Conservation (phyloP, 352 stramenopile species). For the Globisporangium canariense region DNA sequence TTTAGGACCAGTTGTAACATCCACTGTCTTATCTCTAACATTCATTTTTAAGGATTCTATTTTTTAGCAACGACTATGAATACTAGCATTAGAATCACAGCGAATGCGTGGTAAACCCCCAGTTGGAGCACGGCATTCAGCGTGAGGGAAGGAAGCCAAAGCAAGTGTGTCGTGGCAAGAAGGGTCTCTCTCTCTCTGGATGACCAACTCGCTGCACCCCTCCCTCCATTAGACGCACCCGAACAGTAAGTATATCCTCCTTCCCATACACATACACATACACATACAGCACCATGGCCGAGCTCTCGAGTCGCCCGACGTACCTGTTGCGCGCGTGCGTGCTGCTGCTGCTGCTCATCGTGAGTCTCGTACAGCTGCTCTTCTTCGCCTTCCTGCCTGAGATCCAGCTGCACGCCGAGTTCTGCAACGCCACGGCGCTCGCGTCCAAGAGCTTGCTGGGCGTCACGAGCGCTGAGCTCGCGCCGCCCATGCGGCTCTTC, state of each 20-base stretch:
- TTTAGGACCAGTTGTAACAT: not conserved
- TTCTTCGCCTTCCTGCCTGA: slow-evolving; percentile 78
- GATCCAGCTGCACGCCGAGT: slow-evolving; percentile 54
- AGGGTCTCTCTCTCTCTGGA: not conserved
- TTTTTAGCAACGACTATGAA: not conserved
- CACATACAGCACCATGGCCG: slow-evolving; percentile 9
- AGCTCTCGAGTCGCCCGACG: slow-evolving; percentile 30
- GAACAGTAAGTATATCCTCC: no score
- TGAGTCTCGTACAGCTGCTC: slow-evolving; percentile 60
- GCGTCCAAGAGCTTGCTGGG: slow-evolving; percentile 36
- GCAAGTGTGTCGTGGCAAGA: not conserved
- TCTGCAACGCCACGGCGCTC: slow-evolving; percentile 55
- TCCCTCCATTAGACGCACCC: not conserved
- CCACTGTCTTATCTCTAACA: not conserved
- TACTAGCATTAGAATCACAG: not conserved
- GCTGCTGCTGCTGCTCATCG: slow-evolving; percentile 69
- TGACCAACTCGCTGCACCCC: not conserved
- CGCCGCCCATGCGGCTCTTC: slow-evolving; percentile 60
- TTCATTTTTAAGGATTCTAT: not conserved
- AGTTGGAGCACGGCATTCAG: not conserved
- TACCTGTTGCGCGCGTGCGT: slow-evolving; percentile 71
- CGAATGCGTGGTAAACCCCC: not conserved
- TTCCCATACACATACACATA: not conserved
- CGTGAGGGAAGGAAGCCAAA: not conserved
- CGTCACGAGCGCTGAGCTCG: slow-evolving; percentile 46